These are phyloP conservation scores for Pseudogymnoascus sp. DNA, from an alignment of 2,329 filamentous ascomycete species.

Conservation along the genomic window DNA sequence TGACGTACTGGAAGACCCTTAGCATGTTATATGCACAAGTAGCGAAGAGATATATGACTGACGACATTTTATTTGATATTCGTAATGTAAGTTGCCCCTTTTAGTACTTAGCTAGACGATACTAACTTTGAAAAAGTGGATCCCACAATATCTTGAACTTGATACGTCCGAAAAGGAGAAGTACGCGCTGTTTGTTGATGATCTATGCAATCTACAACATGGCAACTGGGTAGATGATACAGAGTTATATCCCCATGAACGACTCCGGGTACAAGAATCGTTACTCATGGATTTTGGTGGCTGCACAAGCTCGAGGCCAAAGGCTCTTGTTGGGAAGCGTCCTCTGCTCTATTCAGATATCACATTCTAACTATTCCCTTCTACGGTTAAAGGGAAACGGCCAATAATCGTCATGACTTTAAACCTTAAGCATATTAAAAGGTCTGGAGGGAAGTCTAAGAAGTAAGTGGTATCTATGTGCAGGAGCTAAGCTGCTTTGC, in stretches of 20 bases:
- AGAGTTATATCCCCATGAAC: slow-evolving; percentile 21
- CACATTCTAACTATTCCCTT: slow-evolving; percentile 22
- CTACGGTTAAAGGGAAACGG: slow-evolving; percentile 13
- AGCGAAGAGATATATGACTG: slow-evolving; percentile 14
- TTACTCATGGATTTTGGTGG: slow-evolving; percentile 18
- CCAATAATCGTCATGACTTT: slow-evolving; percentile 18
- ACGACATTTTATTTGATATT: slow-evolving; percentile 18
- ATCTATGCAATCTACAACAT: slow-evolving; percentile 20
- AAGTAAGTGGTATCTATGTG: slow-evolving; percentile 10
- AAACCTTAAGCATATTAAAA: slow-evolving; percentile 24
- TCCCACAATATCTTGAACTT: slow-evolving; percentile 15
- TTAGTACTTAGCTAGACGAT: not conserved
- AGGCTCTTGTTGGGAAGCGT: slow-evolving; percentile 19
- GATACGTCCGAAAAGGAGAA: slow-evolving; percentile 21
- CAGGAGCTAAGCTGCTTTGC: not conserved
- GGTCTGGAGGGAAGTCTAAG: slow-evolving; percentile 18
- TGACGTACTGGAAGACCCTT: slow-evolving; percentile 19
- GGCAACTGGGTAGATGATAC: slow-evolving; percentile 19
- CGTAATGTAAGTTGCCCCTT: slow-evolving; percentile 13
- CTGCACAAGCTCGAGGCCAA: slow-evolving; percentile 20
- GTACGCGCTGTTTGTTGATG: slow-evolving; percentile 18
- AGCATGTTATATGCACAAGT: slow-evolving; percentile 18
- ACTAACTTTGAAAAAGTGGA: slow-evolving; percentile 16
- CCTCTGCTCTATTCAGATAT: slow-evolving; percentile 22
- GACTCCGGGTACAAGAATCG: slow-evolving; percentile 19